A percentile compares a stretch with the other conserved stretches of the same genome.
Conservation (phyloP, 345 rosid species). For the Brassica cretica region DNA sequence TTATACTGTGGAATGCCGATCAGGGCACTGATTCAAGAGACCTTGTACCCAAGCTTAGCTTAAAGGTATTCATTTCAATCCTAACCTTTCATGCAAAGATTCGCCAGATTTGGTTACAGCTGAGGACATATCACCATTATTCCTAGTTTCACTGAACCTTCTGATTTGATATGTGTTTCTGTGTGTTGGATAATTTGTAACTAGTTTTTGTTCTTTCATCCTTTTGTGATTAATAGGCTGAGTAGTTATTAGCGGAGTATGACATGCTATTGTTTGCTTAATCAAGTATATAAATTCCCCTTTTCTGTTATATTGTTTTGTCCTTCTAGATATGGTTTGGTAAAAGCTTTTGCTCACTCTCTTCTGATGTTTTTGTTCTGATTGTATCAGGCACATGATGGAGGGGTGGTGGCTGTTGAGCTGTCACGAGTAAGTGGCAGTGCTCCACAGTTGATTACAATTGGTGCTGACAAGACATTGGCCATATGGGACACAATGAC, state of each 20-base stretch:
- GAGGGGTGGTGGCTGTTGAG: conserved; percentile 93
- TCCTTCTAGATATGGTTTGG: conserved; percentile 11
- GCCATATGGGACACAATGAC: conserved; percentile 99
- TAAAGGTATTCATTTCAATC: conserved; percentile 57
- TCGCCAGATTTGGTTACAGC: conserved; percentile 14
- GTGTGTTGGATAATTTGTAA: conserved; percentile 11
- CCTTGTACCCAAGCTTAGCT: conserved; percentile 95
- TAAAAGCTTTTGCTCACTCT: conserved; percentile 15
- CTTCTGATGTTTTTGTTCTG: conserved; percentile 24
- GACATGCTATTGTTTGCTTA: background rate
- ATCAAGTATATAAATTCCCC: conserved; percentile 1
- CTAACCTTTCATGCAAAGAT: conserved; percentile 23
- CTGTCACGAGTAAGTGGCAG: conserved; percentile 96
- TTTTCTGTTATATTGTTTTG: conserved; percentile 13
- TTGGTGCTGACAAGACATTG: conserved; percentile 97
- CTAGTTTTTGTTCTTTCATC: background rate
- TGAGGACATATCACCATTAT: conserved; percentile 5
- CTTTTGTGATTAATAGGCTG: background rate
- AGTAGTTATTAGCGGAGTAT: conserved; percentile 13
- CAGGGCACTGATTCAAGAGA: conserved; percentile 91
- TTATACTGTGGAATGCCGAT: conserved; percentile 95
- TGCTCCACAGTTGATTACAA: conserved; percentile 91
- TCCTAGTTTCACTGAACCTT: conserved; percentile 17
- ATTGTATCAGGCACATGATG: conserved; percentile 89
- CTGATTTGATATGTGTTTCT: conserved; percentile 12